Percentiles rank a stretch among this genome's conserved stretches.
Evolutionary conservation across 140 eudicot species (phyloP).

Genomic region (Stevia rebaudiana): DNA sequence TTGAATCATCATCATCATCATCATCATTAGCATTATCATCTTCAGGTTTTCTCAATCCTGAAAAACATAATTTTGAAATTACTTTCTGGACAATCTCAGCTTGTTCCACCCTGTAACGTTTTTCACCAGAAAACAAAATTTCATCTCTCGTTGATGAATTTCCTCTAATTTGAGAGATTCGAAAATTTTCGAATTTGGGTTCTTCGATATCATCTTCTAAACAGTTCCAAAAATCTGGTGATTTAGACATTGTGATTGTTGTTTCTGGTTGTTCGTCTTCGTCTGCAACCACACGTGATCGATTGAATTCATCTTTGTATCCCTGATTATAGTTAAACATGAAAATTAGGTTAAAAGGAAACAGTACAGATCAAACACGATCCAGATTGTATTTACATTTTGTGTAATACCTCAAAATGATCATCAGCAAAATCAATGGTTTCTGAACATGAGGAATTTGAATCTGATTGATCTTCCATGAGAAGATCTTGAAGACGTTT

Average conservation of each 20-base stretch:
- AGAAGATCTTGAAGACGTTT: slow-evolving; percentile 65
- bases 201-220: slow-evolving; percentile 22
- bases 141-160: slow-evolving; percentile 5
- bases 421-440: slow-evolving; percentile 33
- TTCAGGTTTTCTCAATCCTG: slow-evolving; percentile 34
- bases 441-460: slow-evolving; percentile 36
- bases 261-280: slow-evolving; percentile 28
- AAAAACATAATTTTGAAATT: slow-evolving; percentile 69
- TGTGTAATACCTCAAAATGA: slow-evolving; percentile 38
- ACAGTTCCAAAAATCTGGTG: slow-evolving; percentile 28
- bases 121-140: slow-evolving; percentile 27
- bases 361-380: neutral
- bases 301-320: slow-evolving; percentile 30
- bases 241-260: slow-evolving; percentile 20
- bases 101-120: slow-evolving; percentile 44
- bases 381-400: neutral
- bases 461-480: slow-evolving; percentile 56
- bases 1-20: slow-evolving; percentile 24
- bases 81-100: slow-evolving; percentile 53
- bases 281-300: slow-evolving; percentile 19
- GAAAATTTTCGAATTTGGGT: slow-evolving; percentile 19
- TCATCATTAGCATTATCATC: neutral
- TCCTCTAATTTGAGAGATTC: slow-evolving; percentile 3
- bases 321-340: slow-evolving; percentile 32
- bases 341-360: neutral